Evolutionary conservation across 441 rosid genomes (phyloP).

Genomic region (Flueggea neowawraea): DNA sequence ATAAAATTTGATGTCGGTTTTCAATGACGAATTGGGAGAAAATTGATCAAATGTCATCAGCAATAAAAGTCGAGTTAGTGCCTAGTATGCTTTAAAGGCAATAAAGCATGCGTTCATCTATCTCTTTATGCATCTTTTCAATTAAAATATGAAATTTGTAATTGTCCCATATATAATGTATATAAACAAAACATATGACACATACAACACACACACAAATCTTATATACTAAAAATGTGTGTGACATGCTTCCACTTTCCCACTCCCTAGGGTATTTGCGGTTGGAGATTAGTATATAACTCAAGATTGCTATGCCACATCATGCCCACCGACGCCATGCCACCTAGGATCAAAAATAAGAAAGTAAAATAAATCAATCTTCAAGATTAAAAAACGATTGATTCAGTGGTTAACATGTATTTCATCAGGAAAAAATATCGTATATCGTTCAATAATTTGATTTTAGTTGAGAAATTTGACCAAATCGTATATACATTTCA

Average conservation of each 20-base stretch:
- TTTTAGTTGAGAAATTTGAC: too few relatives aligned
- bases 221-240: not conserved
- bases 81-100: slow-evolving; percentile 13
- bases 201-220: not conserved
- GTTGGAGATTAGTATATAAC: slow-evolving; percentile 23
- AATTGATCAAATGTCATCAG: not conserved
- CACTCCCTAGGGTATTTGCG: slow-evolving; percentile 20
- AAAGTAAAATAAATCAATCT: not conserved
- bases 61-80: slow-evolving; percentile 4
- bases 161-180: slow-evolving; percentile 15
- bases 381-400: too few relatives aligned
- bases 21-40: slow-evolving; percentile 1
- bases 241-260: slow-evolving; percentile 21
- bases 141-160: slow-evolving; percentile 14
- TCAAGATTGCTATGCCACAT: slow-evolving; percentile 30
- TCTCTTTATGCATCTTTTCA: slow-evolving; percentile 1
- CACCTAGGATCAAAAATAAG: not conserved
- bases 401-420: too few relatives aligned
- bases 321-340: slow-evolving; percentile 20
- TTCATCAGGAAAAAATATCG: too few relatives aligned
- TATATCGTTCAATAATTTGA: too few relatives aligned
- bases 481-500: too few relatives aligned
- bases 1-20: slow-evolving; percentile 14
- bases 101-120: slow-evolving; percentile 22
- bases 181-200: not conserved